Base-by-base conservation (phyloP, 2,329 filamentous ascomycete species). In the Fusarium pseudonygamai region DNA sequence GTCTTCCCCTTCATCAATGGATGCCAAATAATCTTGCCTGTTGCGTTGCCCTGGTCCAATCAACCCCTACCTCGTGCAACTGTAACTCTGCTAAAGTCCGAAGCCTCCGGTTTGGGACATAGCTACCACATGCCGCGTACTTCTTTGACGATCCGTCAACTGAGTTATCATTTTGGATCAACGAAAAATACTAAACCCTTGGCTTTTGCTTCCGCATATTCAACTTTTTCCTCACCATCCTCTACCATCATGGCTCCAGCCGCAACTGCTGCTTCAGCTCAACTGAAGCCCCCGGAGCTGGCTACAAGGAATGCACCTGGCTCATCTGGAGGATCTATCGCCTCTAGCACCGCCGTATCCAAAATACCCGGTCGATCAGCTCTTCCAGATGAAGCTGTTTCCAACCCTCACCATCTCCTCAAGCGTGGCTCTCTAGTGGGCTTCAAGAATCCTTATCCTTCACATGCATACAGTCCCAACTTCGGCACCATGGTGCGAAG, bases 391-490 rank as follows among this genome's bases (percentile, higher is more conserved):
- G 83, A 85, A 36, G 85, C 85, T 34, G 74, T 79, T n/a, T 75
- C 80, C 28, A 85, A 85, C 62, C 80, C 85, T 26, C 87, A 89
- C 72, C 86, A 90, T 67, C 77, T 88, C 56, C 80, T 84, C 65
- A 80, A 79, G 57, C 72, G 80, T 46, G 86, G 86, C 46, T 75
- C 68, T 30, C 72, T 83, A 26, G 77, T 83, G 52, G 82, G 83
- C 67, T 90, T 89, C 78, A 80, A 81, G 64, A 90, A 89, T 69
- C 84, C 85, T 0, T 84, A 89, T 58, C 83, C 85, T n/a, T 89
- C 87, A 0, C 86, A 79, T 62, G 78, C 42, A 22, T 74, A 74
- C 37, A 70, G 65, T 20, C 65, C 75, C 28, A 68, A 53, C 34
- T 58, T 80, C 4, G 43, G 60, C 14, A 75, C 74, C 22, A 77